These are phyloP conservation scores for Tuber borchii DNA, from an alignment of 495 filamentous ascomycete genomes.

Conservation along the genomic window DNA sequence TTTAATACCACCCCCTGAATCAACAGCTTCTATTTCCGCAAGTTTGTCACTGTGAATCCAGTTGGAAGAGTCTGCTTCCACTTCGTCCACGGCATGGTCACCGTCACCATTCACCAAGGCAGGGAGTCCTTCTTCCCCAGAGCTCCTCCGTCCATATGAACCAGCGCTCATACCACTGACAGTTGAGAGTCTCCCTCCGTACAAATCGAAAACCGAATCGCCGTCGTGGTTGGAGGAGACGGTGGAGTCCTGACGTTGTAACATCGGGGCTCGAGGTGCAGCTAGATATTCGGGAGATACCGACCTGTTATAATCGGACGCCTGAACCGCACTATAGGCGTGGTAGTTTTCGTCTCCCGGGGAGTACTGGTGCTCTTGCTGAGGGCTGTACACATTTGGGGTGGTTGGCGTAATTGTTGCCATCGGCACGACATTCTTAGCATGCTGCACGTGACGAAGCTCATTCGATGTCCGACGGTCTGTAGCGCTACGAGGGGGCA, in stretches of 20 bases:
- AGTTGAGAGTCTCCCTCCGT: conserved; percentile 37
- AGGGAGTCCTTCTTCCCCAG: conserved; percentile 29
- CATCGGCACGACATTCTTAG: conserved; percentile 18
- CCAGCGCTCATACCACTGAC: conserved; percentile 23
- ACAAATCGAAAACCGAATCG: conserved; percentile 41
- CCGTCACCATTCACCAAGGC: conserved; percentile 27
- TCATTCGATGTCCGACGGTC: conserved; percentile 24
- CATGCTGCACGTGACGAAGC: conserved; percentile 34
- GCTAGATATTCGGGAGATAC: conserved; percentile 35
- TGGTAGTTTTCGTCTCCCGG: conserved; percentile 28
- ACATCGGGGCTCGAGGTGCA: conserved; percentile 31
- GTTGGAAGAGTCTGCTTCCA: conserved; percentile 55
- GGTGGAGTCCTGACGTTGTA: conserved; percentile 38
- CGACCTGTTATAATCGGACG: conserved; percentile 20
- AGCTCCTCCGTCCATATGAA: conserved; percentile 2
- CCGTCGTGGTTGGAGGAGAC: conserved; percentile 41
- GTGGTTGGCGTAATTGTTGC: background rate
- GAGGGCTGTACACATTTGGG: background rate
- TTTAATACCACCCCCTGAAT: conserved; percentile 46
- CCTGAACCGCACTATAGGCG: conserved; percentile 5
- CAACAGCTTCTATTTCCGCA: conserved; percentile 53
- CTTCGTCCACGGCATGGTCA: conserved; percentile 11
- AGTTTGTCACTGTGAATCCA: conserved; percentile 96
- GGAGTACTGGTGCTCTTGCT: conserved; percentile 18
- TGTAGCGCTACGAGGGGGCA: conserved; percentile 32